A percentile compares a stretch with the other conserved stretches of the same genome.
phyloP scores from a whole-genome alignment of 805 yeast species.

The Candida quercuum region DNA sequence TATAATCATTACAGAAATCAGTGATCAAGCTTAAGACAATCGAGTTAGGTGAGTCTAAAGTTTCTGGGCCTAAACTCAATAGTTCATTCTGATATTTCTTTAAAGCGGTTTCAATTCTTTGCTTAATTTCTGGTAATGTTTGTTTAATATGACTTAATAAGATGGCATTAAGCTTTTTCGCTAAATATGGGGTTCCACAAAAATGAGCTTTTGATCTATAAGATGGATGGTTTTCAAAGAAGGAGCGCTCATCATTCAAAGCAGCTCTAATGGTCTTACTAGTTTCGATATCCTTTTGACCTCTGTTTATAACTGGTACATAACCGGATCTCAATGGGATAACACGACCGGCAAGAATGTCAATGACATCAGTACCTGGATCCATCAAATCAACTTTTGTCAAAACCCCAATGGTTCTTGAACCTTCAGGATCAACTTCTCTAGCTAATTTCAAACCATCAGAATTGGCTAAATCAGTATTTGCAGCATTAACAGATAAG shows the following conservation, averaged over 20 bases:
- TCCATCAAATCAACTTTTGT: conserved; percentile 98
- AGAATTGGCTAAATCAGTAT: conserved; percentile 94
- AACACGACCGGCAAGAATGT: conserved; percentile 90
- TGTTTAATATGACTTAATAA: conserved; percentile 85
- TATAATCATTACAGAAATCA: conserved; percentile 86
- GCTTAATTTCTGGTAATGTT: conserved; percentile 87
- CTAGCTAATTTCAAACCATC: conserved; percentile 95
- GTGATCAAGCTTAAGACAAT: conserved; percentile 88
- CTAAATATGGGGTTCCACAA: conserved; percentile 98
- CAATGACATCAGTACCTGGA: conserved; percentile 94
- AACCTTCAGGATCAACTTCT: conserved; percentile 96
- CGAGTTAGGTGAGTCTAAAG: conserved; percentile 84
- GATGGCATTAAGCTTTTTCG: conserved; percentile 84
- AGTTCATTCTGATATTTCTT: conserved; percentile 82
- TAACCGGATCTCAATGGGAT: conserved; percentile 94
- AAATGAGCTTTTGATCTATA: conserved; percentile 90
- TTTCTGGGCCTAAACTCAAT: conserved; percentile 76
- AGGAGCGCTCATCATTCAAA: conserved; percentile 68
- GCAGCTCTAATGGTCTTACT: conserved; percentile 88
- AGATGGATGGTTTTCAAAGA: conserved; percentile 85
- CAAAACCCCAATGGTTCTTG: conserved; percentile 92
- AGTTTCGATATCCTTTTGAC: conserved; percentile 90
- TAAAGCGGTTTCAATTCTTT: conserved; percentile 79
- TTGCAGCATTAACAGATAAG: conserved; percentile 91
- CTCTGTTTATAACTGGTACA: conserved; percentile 95